Evolutionary conservation across 345 rosid genomes (phyloP).

Genomic region (Eutrema yunnanense): DNA sequence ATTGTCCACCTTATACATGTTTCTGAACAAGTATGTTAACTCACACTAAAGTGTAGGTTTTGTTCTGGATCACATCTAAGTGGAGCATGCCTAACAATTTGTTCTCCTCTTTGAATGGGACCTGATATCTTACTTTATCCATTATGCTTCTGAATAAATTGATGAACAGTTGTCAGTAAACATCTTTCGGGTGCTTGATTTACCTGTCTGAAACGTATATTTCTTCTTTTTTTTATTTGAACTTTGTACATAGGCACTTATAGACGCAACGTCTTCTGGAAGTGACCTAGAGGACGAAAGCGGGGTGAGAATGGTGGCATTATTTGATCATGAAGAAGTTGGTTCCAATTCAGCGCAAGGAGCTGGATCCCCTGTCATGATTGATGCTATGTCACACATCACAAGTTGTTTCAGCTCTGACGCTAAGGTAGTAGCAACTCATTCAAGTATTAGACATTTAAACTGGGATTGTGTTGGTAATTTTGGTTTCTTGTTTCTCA

Average conservation of each 20-base stretch:
- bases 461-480: not conserved
- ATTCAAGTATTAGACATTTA: not conserved
- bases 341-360: constrained; percentile 96
- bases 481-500: not conserved
- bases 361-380: constrained; percentile 96
- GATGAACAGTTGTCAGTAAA: not conserved
- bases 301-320: constrained; percentile 89
- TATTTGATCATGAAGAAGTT: constrained; percentile 97
- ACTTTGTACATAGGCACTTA: constrained; percentile 49
- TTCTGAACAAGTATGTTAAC: not conserved
- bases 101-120: not conserved
- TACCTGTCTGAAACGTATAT: not conserved
- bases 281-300: constrained; percentile 66
- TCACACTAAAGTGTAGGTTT: not conserved
- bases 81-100: not conserved
- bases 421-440: constrained; percentile 50
- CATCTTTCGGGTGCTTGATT: not conserved
- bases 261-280: constrained; percentile 69
- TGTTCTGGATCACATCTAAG: not conserved
- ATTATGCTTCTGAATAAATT: not conserved
- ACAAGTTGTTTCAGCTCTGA: constrained; percentile 66
- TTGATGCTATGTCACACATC: constrained; percentile 84
- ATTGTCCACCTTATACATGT: not conserved
- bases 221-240: not conserved
- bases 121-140: not conserved